Conservation (phyloP, 2,329 filamentous ascomycete genomes). For the Pleurostoma richardsiae region DNA sequence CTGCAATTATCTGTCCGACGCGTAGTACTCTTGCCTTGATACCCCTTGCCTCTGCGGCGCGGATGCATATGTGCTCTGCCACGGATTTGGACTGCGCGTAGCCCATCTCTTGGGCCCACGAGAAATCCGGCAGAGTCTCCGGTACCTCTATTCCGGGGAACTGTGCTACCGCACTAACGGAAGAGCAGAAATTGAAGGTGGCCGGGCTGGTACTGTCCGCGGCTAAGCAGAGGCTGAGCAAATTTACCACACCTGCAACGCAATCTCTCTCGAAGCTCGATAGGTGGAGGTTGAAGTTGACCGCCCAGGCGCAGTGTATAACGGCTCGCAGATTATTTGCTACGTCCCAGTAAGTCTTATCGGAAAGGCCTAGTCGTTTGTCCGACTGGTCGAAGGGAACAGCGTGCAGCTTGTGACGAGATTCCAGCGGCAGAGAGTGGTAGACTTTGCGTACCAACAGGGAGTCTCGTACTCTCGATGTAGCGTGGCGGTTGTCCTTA, state of each 20-base stretch:
- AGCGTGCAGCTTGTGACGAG: conserved; percentile 25
- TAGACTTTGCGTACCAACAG: conserved; percentile 4
- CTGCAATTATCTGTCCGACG: conserved; percentile 46
- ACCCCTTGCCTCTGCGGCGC: conserved; percentile 22
- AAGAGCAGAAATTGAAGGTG: conserved; percentile 45
- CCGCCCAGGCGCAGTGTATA: conserved; percentile 49
- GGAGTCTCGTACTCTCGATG: conserved; percentile 10
- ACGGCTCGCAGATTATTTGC: conserved; percentile 28
- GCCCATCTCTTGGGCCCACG: conserved; percentile 33
- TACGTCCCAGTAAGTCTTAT: conserved; percentile 19
- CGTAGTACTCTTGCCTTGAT: conserved; percentile 31
- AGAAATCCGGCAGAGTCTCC: conserved; percentile 27
- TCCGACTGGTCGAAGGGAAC: conserved; percentile 32
- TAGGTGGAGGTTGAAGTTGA: conserved; percentile 51
- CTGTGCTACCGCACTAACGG: conserved; percentile 35
- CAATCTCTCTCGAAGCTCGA: conserved; percentile 42
- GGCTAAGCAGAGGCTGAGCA: conserved; percentile 29
- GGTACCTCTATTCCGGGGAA: conserved; percentile 21
- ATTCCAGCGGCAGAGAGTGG: conserved; percentile 10
- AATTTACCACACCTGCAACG: conserved; percentile 36
- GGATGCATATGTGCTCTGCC: conserved; percentile 28
- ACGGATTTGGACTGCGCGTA: conserved; percentile 38
- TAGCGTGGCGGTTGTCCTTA: conserved; percentile 12
- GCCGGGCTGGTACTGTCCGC: conserved; percentile 7
- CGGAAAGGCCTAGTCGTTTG: conserved; percentile 31